Evolutionary conservation across 257 asterid species (phyloP).

Genomic region (Petrea volubilis): DNA sequence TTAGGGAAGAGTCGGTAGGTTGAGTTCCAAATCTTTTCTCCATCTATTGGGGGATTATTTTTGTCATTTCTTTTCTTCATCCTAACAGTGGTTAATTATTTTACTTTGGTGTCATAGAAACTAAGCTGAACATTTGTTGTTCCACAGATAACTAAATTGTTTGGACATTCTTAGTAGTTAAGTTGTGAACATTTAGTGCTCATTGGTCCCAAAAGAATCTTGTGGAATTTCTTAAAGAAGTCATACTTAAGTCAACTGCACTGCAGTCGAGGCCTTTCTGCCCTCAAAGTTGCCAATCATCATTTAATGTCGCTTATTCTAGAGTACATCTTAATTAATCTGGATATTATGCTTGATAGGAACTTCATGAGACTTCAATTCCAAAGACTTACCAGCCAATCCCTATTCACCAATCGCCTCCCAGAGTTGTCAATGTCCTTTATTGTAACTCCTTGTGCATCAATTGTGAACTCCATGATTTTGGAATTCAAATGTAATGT

Average conservation of each 20-base stretch:
- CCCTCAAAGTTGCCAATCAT: neutral
- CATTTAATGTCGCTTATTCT: neutral
- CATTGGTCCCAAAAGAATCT: neutral
- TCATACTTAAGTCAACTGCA: neutral
- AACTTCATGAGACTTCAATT: slow-evolving; percentile 1
- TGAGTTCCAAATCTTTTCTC: slow-evolving; percentile 20
- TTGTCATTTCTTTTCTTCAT: slow-evolving; percentile 6
- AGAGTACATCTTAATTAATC: neutral
- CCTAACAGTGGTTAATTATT: neutral
- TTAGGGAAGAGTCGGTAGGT: slow-evolving; percentile 94
- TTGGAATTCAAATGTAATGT: slow-evolving; percentile 5
- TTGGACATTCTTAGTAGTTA: slow-evolving; percentile 1
- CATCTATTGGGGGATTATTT: neutral
- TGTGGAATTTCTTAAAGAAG: slow-evolving; percentile 2
- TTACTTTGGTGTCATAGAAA: slow-evolving; percentile 14
- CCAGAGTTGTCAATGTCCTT: slow-evolving; percentile 14
- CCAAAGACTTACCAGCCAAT: slow-evolving; percentile 1
- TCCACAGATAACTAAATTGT: slow-evolving; percentile 1
- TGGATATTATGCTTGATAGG: slow-evolving; percentile 13
- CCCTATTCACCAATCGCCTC: neutral
- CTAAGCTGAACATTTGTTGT: neutral
- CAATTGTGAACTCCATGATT: slow-evolving; percentile 8
- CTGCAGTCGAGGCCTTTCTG: neutral
- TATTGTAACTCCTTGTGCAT: slow-evolving; percentile 2
- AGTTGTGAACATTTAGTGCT: slow-evolving; percentile 10